Conservation (phyloP, 2,329 filamentous ascomycete genomes). For the Pleomassaria siparia region DNA sequence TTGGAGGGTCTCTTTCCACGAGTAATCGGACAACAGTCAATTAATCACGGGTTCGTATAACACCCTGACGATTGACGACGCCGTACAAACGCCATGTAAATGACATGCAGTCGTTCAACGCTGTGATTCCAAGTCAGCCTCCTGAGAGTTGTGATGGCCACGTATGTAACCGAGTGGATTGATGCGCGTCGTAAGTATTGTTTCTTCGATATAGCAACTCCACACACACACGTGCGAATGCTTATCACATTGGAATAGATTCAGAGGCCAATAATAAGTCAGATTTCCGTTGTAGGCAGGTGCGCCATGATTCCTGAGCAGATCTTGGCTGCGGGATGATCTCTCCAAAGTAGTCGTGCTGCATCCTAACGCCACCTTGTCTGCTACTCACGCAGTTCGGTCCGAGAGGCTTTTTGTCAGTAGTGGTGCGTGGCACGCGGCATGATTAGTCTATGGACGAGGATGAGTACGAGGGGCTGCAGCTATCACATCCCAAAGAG, state of each 20-base stretch:
- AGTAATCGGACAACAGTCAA: not conserved
- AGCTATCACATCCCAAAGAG: not conserved
- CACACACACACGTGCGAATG: not conserved
- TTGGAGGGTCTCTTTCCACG: conserved; percentile 1
- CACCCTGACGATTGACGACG: conserved; percentile 5
- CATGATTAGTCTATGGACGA: not conserved
- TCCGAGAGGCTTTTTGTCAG: not conserved
- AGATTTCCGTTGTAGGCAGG: not conserved
- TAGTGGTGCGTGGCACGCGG: not conserved
- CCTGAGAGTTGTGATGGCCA: not conserved
- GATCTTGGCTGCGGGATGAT: not conserved
- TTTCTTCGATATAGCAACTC: not conserved
- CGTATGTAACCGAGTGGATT: not conserved
- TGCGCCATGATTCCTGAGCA: not conserved
- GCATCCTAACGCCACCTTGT: not conserved
- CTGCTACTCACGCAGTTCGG: not conserved
- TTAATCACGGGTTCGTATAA: not conserved
- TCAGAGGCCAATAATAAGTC: too few species aligned
- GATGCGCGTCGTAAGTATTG: conserved; percentile 1
- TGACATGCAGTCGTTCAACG: too few species aligned
- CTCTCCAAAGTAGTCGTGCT: not conserved
- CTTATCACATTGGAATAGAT: not conserved
- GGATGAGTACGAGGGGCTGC: not conserved
- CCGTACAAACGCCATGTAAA: too few species aligned
- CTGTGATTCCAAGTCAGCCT: not conserved